Percentiles rank a stretch among this genome's conserved stretches.
Conservation (phyloP, 371 early-diverging fungal species). For the Mortierella sp. region DNA sequence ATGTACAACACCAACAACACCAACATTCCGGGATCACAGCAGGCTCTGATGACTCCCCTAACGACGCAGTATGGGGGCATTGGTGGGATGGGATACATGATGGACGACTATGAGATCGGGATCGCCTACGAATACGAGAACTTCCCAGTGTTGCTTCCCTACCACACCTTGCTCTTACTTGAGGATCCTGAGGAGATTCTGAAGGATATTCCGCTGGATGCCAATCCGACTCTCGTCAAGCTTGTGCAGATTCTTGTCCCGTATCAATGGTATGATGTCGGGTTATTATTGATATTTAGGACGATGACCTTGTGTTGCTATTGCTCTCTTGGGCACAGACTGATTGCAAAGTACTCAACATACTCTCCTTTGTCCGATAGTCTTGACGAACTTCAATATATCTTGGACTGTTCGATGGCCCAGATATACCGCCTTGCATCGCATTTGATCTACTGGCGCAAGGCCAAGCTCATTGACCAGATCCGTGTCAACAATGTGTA, state of each 20-base stretch:
- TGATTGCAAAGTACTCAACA: not conserved
- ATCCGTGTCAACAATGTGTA: constrained; percentile 86
- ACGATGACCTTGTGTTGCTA: not conserved
- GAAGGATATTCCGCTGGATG: constrained; percentile 83
- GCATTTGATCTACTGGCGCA: constrained; percentile 93
- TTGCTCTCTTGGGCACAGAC: not conserved
- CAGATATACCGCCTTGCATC: constrained; percentile 91
- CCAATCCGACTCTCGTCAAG: constrained; percentile 86
- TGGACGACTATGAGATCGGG: constrained; percentile 62
- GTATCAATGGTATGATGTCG: constrained; percentile 73
- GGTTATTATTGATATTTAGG: not conserved
- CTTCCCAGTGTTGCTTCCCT: constrained; percentile 87
- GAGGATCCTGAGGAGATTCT: constrained; percentile 88
- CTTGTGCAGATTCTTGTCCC: constrained; percentile 93
- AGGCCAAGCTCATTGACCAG: constrained; percentile 89
- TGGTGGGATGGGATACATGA: constrained; percentile 48
- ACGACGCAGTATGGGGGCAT: constrained; percentile 31
- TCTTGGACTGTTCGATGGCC: constrained; percentile 90
- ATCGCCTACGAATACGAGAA: constrained; percentile 71
- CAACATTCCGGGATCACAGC: constrained; percentile 32
- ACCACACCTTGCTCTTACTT: constrained; percentile 87
- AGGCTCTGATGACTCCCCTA: constrained; percentile 42
- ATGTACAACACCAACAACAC: not conserved
- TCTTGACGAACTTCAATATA: constrained; percentile 84
- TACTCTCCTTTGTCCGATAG: constrained; percentile 45